phyloP scores from a whole-genome alignment of 163 green algal species.

The Trebouxiophyceae sp. region DNA sequence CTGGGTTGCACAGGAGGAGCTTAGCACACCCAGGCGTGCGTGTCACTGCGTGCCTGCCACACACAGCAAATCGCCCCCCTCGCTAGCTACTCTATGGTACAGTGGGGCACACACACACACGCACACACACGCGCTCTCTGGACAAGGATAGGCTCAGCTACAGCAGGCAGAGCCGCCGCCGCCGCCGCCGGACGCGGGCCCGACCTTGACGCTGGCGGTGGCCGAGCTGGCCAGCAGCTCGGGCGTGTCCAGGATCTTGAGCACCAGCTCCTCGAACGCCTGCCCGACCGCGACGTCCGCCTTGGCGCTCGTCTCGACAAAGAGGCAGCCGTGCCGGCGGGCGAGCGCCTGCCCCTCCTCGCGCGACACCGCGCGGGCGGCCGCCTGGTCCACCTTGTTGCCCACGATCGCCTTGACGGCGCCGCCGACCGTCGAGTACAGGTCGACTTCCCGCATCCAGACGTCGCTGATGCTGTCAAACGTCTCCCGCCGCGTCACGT shows the following conservation, averaged over 20 bases:
- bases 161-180: too few species aligned
- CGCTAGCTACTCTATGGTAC: too few species aligned
- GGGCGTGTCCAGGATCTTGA: conserved; percentile 84
- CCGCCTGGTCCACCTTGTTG: conserved; percentile 84
- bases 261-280: conserved; percentile 90
- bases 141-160: too few species aligned
- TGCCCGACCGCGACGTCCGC: conserved; percentile 67
- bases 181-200: too few species aligned
- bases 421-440: conserved; percentile 81
- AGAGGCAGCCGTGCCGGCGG: conserved; percentile 76
- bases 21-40: too few species aligned
- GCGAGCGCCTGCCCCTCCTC: conserved; percentile 82
- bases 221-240: conserved; percentile 34
- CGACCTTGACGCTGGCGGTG: conserved; percentile 2
- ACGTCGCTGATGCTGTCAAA: conserved; percentile 83
- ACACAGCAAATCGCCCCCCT: too few species aligned
- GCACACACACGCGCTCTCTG: too few species aligned
- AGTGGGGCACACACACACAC: too few species aligned
- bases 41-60: too few species aligned
- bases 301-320: conserved; percentile 92
- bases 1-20: too few species aligned
- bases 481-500: conserved; percentile 85
- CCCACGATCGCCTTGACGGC: conserved; percentile 92
- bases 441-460: conserved; percentile 90
- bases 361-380: conserved; percentile 59